phyloP scores from a whole-genome alignment of 257 asterid genomes.

The Fraxinus cuspidata region DNA sequence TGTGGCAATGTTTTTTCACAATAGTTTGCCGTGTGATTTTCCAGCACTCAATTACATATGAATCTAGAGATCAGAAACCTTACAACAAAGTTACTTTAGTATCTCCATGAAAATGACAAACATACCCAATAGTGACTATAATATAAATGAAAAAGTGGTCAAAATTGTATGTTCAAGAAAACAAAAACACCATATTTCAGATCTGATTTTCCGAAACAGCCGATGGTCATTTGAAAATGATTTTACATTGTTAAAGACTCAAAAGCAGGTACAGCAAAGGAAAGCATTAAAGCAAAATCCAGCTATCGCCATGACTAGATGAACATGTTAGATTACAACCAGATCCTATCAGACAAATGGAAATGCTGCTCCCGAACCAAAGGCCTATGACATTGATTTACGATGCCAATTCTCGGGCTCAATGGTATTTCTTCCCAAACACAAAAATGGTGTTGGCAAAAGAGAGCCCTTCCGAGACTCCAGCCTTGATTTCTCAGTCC shows the following conservation, averaged over 20 bases:
- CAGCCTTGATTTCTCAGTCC: slow-evolving; percentile 75
- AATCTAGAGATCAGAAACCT: background rate
- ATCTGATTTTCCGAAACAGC: background rate
- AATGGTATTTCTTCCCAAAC: slow-evolving; percentile 55
- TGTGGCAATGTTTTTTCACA: background rate
- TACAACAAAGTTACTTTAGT: background rate
- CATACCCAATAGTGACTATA: background rate
- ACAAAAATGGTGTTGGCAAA: slow-evolving; percentile 32
- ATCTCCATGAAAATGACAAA: too few relatives aligned
- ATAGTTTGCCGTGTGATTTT: too few relatives aligned
- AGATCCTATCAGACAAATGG: slow-evolving; percentile 36
- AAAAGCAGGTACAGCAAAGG: background rate
- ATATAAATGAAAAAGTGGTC: background rate
- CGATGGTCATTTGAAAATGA: too few relatives aligned
- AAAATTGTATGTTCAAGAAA: background rate
- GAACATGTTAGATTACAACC: slow-evolving; percentile 14
- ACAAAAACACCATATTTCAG: background rate
- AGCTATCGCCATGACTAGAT: background rate
- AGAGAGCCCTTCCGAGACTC: slow-evolving; percentile 72
- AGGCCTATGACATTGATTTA: slow-evolving; percentile 79
- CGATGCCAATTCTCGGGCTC: slow-evolving; percentile 86
- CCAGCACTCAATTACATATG: background rate
- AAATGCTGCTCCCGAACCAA: slow-evolving; percentile 71
- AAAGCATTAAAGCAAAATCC: background rate
- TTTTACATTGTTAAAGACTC: background rate